Conservation (phyloP, 2,329 filamentous ascomycete species). For the Trichophyton mentagrophytes region DNA sequence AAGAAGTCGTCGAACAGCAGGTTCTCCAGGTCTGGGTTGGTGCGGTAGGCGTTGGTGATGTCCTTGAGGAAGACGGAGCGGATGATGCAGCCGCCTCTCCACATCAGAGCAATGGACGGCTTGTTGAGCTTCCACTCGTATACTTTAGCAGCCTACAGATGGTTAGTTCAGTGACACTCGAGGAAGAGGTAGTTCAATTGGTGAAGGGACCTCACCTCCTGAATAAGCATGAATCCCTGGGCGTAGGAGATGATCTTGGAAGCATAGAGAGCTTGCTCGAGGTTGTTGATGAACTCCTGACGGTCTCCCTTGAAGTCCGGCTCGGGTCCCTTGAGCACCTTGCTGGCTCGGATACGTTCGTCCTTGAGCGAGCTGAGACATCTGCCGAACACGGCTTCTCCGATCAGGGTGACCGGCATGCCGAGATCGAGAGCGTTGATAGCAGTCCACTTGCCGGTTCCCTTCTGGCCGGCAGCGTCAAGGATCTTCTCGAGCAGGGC, state of each 20-base stretch:
- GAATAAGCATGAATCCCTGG: slow-evolving; percentile 99
- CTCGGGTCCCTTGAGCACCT: slow-evolving; percentile 63
- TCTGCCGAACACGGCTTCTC: slow-evolving; percentile 88
- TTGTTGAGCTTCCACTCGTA: slow-evolving; percentile 99
- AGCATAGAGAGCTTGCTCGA: slow-evolving; percentile 96
- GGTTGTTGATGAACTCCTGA: slow-evolving; percentile 85
- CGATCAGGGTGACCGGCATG: slow-evolving; percentile 96
- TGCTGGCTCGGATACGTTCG: slow-evolving; percentile 73
- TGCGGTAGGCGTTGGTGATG: slow-evolving; percentile 94
- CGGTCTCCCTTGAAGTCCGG: slow-evolving; percentile 80
- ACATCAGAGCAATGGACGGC: slow-evolving; percentile 99
- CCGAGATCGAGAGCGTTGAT: slow-evolving; percentile 98
- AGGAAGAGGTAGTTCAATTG: too few relatives aligned
- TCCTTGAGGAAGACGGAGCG: slow-evolving; percentile 99
- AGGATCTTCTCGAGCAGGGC: slow-evolving; percentile 97
- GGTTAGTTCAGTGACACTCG: too few relatives aligned
- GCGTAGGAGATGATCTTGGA: slow-evolving; percentile 99
- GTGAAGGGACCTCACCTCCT: slow-evolving; percentile 53
- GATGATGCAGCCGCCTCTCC: slow-evolving; percentile 99
- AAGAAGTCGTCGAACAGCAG: slow-evolving; percentile 98
- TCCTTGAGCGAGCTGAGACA: slow-evolving; percentile 90
- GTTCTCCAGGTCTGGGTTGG: slow-evolving; percentile 90
- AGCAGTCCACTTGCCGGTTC: slow-evolving; percentile 99
- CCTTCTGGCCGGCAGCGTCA: slow-evolving; percentile 97
- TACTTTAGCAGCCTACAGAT: slow-evolving; percentile 69